A percentile compares a stretch with the other conserved stretches of the same genome.
phyloP scores from a whole-genome alignment of 1,139 yeast genomes.

The Barnettozyma hawaiiensis region DNA sequence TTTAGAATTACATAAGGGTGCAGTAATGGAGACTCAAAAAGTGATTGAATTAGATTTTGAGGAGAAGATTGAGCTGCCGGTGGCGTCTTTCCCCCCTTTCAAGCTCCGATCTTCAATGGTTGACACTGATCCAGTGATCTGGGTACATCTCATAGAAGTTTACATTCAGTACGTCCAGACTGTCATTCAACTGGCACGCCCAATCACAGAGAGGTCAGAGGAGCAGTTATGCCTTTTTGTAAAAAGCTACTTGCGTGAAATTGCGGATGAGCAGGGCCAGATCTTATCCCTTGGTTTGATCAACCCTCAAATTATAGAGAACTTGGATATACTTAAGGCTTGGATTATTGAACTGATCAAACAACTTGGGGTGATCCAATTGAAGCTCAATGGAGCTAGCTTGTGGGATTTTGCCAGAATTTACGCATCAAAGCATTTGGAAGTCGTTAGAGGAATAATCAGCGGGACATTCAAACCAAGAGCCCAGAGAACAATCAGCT shows the following conservation, averaged over 20 bases:
- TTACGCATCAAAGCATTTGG: constrained; percentile 43
- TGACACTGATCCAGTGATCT: constrained; percentile 77
- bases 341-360: constrained; percentile 50
- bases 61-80: constrained; percentile 39
- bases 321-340: constrained; percentile 42
- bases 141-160: constrained; percentile 65
- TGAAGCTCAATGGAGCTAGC: constrained; percentile 52
- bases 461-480: constrained; percentile 38
- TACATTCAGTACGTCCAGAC: constrained; percentile 47
- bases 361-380: constrained; percentile 46
- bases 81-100: constrained; percentile 71
- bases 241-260: constrained; percentile 52
- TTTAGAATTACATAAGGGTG: too few species aligned
- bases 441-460: constrained; percentile 46
- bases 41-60: constrained; percentile 9
- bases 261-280: constrained; percentile 51
- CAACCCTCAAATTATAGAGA: constrained; percentile 58
- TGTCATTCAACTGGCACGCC: constrained; percentile 25
- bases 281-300: constrained; percentile 64
- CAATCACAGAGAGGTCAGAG: constrained; percentile 45
- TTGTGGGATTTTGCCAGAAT: constrained; percentile 58
- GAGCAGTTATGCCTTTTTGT: constrained; percentile 56
- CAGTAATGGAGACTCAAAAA: constrained; percentile 1
- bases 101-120: constrained; percentile 64
- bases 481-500: constrained; percentile 15